These are phyloP conservation scores for Rosa chinensis DNA, from an alignment of 306 rosid species.

Conservation along the genomic window DNA sequence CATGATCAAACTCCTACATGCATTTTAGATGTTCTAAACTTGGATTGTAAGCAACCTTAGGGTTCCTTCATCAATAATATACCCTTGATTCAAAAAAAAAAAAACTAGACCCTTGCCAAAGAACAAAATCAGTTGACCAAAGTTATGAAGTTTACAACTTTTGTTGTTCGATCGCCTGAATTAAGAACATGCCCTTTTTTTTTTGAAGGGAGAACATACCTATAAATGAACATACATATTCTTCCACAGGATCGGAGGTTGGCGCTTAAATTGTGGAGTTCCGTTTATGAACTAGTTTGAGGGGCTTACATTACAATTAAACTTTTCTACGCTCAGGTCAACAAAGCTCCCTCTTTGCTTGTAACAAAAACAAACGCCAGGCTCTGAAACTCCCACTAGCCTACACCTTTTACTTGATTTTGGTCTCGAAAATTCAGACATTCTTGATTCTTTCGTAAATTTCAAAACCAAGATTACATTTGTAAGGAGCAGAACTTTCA, in stretches of 20 bases:
- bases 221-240: not conserved
- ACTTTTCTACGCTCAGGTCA: not conserved
- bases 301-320: not conserved
- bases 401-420: not conserved
- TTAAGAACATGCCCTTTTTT: too few species aligned
- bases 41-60: too few species aligned
- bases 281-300: not conserved
- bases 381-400: not conserved
- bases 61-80: too few species aligned
- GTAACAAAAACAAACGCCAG: not conserved
- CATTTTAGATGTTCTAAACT: too few species aligned
- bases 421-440: not conserved
- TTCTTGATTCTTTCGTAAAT: not conserved
- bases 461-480: not conserved
- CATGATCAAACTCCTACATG: too few species aligned
- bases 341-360: not conserved
- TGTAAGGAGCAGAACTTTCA: not conserved
- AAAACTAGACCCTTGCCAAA: too few species aligned
- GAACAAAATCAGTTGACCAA: too few species aligned
- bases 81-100: too few species aligned
- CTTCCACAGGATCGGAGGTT: not conserved
- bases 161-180: too few species aligned
- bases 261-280: not conserved
- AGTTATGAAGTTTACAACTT: too few species aligned
- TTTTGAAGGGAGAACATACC: not conserved